Conservation (phyloP, 345 rosid species). For the Excoecaria agallocha region DNA sequence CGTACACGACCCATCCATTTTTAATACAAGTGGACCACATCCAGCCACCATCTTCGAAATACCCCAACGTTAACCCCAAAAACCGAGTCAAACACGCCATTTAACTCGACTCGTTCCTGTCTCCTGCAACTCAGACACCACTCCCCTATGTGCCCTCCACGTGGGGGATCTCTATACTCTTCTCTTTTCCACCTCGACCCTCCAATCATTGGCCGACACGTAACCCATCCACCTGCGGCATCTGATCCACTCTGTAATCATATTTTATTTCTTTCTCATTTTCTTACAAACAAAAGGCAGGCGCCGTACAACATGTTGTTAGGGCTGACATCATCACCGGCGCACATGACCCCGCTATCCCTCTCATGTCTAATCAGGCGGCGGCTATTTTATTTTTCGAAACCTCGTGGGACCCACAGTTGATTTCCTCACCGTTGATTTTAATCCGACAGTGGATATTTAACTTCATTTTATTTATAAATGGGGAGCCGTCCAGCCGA, state of each 20-base stretch:
- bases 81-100: slow-evolving; percentile 26
- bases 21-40: not conserved
- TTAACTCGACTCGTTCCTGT: slow-evolving; percentile 28
- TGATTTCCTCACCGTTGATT: not conserved
- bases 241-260: slow-evolving; percentile 8
- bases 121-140: slow-evolving; percentile 32
- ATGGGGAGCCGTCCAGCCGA: slow-evolving; percentile 49
- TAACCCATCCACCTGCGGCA: not conserved
- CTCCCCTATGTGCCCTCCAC: slow-evolving; percentile 24
- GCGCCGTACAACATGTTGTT: slow-evolving; percentile 16
- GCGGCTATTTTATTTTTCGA: slow-evolving; percentile 17
- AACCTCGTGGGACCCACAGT: not conserved
- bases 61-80: not conserved
- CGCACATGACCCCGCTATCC: not conserved
- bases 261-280: not conserved
- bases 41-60: not conserved
- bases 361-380: slow-evolving; percentile 24
- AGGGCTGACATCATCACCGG: slow-evolving; percentile 25
- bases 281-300: slow-evolving; percentile 1
- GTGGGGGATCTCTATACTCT: slow-evolving; percentile 18
- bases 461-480: too few species aligned
- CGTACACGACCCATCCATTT: too few species aligned
- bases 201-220: slow-evolving; percentile 20
- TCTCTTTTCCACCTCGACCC: not conserved
- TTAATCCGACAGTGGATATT: slow-evolving; percentile 1